These are phyloP conservation scores for Pichia sorboxylosa DNA, from an alignment of 1,139 yeast species.

Conservation along the genomic window DNA sequence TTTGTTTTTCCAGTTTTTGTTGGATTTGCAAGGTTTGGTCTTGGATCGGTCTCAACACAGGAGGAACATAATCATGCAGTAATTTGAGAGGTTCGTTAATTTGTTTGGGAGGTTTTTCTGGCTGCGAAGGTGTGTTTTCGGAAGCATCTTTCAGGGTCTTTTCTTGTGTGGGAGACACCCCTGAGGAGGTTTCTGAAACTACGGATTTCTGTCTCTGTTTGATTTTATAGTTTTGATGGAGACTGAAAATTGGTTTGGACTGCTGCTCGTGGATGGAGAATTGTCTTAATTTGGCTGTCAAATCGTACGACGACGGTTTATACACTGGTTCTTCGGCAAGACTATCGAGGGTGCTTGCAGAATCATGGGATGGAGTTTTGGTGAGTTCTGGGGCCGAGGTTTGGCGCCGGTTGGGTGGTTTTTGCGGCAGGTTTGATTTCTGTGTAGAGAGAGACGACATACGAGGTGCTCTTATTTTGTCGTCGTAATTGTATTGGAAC, in stretches of 20 bases:
- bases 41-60: conserved; percentile 21
- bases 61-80: conserved; percentile 21
- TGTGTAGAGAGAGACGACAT: conserved; percentile 18
- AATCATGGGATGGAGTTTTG: conserved; percentile 6
- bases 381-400: conserved; percentile 11
- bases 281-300: conserved; percentile 18
- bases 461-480: conserved; percentile 24
- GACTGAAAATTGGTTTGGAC: neutral
- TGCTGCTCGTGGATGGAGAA: conserved; percentile 9
- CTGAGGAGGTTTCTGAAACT: conserved; percentile 7
- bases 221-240: conserved; percentile 1
- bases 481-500: conserved; percentile 22
- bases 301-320: conserved; percentile 22
- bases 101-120: conserved; percentile 16
- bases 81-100: conserved; percentile 21
- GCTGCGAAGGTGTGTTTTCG: neutral
- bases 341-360: conserved; percentile 13
- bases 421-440: neutral
- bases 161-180: conserved; percentile 12
- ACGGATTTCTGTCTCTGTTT: conserved; percentile 3
- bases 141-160: conserved; percentile 1
- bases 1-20: conserved; percentile 1
- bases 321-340: conserved; percentile 10
- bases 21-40: conserved; percentile 5
- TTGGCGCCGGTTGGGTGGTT: conserved; percentile 6